A percentile compares a stretch with the other conserved stretches of the same genome.
These are phyloP conservation scores for Xylaria venustula DNA, from an alignment of 495 filamentous ascomycete species.

Conservation along the genomic window DNA sequence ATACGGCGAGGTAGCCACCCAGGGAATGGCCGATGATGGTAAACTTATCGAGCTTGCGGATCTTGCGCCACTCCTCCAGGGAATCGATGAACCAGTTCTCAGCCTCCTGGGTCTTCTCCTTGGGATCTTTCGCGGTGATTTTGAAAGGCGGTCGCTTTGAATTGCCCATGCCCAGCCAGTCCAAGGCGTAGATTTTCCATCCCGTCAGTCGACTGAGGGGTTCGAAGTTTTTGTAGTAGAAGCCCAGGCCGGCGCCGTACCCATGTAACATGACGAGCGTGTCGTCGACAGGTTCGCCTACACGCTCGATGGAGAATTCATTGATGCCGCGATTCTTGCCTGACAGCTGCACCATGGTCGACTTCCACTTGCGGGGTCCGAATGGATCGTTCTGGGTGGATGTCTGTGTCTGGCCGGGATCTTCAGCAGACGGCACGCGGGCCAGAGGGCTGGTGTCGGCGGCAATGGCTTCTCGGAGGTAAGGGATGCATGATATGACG, in stretches of 20 bases:
- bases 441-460: slow-evolving; percentile 16
- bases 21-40: slow-evolving; percentile 91
- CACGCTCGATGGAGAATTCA: slow-evolving; percentile 85
- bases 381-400: slow-evolving; percentile 67
- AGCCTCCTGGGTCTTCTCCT: slow-evolving; percentile 83
- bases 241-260: slow-evolving; percentile 91
- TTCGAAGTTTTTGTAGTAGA: slow-evolving; percentile 98
- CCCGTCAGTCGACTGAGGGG: slow-evolving; percentile 70
- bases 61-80: slow-evolving; percentile 89
- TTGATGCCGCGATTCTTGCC: slow-evolving; percentile 88
- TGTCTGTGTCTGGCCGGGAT: slow-evolving; percentile 50
- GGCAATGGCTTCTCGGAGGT: slow-evolving; percentile 71
- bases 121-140: slow-evolving; percentile 75
- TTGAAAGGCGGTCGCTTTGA: slow-evolving; percentile 80
- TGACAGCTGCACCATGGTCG: slow-evolving; percentile 76
- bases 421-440: slow-evolving; percentile 28
- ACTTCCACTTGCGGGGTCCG: slow-evolving; percentile 83
- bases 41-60: slow-evolving; percentile 86
- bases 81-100: slow-evolving; percentile 97
- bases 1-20: slow-evolving; percentile 90
- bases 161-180: slow-evolving; percentile 92
- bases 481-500: slow-evolving; percentile 84
- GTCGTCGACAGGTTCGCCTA: slow-evolving; percentile 71
- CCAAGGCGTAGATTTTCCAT: slow-evolving; percentile 89
- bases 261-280: slow-evolving; percentile 97